phyloP scores from a whole-genome alignment of 129 eudicot genomes.

The Flaveria sonorensis region DNA sequence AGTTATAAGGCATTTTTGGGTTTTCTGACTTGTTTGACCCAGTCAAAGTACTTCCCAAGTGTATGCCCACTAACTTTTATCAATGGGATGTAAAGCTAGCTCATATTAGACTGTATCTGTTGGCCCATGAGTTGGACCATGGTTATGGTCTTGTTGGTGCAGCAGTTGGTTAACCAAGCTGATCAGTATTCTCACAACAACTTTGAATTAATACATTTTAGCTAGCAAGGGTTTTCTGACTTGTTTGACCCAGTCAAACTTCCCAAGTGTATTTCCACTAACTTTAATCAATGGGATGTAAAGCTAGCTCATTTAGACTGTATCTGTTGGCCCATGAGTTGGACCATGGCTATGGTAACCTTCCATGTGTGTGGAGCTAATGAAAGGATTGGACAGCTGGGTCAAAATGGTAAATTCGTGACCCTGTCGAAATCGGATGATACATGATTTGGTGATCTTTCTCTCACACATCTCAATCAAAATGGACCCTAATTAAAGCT shows the following conservation, averaged over 20 bases:
- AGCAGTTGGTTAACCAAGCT: conserved; percentile 7
- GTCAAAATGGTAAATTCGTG: not conserved
- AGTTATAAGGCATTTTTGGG: not conserved
- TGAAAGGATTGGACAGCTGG: conserved; percentile 5
- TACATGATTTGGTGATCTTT: not conserved
- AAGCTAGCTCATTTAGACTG: conserved; percentile 44
- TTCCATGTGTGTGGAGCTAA: conserved; percentile 18
- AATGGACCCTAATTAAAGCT: not conserved
- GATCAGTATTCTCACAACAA: not conserved
- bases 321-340: conserved; percentile 34
- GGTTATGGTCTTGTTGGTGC: conserved; percentile 22
- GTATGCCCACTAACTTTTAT: conserved; percentile 43
- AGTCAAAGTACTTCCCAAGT: conserved; percentile 35
- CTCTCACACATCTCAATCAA: conserved; percentile 20
- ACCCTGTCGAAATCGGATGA: not conserved
- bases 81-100: conserved; percentile 41
- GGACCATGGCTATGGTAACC: conserved; percentile 31
- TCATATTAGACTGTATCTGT: conserved; percentile 29
- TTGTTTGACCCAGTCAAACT: conserved; percentile 40
- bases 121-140: conserved; percentile 40
- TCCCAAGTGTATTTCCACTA: conserved; percentile 42
- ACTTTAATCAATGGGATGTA: conserved; percentile 39
- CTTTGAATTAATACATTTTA: conserved; percentile 4
- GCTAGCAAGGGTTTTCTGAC: conserved; percentile 17
- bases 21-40: conserved; percentile 36